Evolutionary conservation across 371 early-diverging fungal genomes (phyloP).

Genomic region (Mucor indicus): DNA sequence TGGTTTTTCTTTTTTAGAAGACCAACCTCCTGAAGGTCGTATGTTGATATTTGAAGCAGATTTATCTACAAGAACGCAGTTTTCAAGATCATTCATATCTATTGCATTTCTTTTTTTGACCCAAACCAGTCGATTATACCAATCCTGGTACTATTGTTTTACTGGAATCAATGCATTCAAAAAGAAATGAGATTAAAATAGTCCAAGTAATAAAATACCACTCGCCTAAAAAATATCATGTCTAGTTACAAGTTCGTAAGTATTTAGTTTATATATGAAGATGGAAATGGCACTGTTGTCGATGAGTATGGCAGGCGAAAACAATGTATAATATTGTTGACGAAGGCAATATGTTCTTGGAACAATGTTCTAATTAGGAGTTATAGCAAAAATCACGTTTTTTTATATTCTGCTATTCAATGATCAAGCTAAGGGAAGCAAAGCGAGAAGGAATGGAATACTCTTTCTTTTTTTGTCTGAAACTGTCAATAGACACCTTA

Average conservation of each 20-base stretch:
- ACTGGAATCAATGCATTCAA: too few species aligned
- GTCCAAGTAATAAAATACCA: too few species aligned
- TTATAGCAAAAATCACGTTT: conserved; percentile 7
- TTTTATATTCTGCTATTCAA: conserved; percentile 7
- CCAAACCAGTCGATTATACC: conserved; percentile 4
- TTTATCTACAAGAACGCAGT: conserved; percentile 13
- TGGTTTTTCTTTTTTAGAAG: conserved; percentile 7
- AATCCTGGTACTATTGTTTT: conserved; percentile 6
- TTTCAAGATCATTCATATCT: conserved; percentile 9
- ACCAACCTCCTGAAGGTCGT: conserved; percentile 13
- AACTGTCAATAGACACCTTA: conserved; percentile 5
- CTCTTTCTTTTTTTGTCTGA: conserved; percentile 12
- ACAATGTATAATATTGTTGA: conserved; percentile 11
- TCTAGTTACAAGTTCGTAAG: too few species aligned
- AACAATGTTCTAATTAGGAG: conserved; percentile 5
- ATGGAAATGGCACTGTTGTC: conserved; percentile 16
- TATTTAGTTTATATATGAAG: conserved; percentile 15
- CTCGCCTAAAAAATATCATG: too few species aligned
- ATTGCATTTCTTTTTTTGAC: background rate
- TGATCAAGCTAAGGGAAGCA: conserved; percentile 12
- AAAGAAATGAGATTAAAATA: too few species aligned
- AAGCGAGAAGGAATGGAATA: conserved; percentile 8
- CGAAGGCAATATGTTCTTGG: conserved; percentile 8
- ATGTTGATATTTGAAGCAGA: conserved; percentile 19
- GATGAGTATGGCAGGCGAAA: conserved; percentile 14